Evolutionary conservation across 495 filamentous ascomycete genomes (phyloP), one percentile per base, ranked within the genome.

Genomic region (Letharia lupina): DNA sequence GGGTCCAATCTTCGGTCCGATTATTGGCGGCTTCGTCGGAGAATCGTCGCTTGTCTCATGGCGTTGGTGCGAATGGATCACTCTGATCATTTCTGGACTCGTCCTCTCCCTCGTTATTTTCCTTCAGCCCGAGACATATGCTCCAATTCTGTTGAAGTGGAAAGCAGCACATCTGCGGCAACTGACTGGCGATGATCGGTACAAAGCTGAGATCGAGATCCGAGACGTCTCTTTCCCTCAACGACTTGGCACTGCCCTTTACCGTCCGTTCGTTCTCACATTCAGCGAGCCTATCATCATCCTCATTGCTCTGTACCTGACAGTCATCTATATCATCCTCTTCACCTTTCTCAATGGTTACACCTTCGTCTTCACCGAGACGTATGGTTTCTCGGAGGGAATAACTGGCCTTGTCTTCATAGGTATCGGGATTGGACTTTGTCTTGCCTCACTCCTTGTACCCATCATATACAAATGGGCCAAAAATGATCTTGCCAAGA

Each of bases 271-370:
- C 65, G 39, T 75, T 20, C 70, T 81, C n/a, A 77, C 74, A 5
- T 57, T 74, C 41, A 70, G 70, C 28, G 81, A 84, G 61, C 77
- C 79, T 2, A 82, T 86, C 63, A 79, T 83, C 68, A 75, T 82
- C 31, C 75, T 80, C 0, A 76, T 89, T 31, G 78, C 82, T 0
- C 71, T 85, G 1, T 89, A 89, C 67, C 76, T 89, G 63, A 82
- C 84, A 0, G 74, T 88, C 0, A 74, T 90, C 40, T 90, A 89
- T 68, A 83, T 87, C 57, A 79, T 89, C 23, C 77, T 89, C 0
- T 90, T 89, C 72, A 84, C 84, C 9, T 89, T 89, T 74, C 78
- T 87, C 33, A 80, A 83, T 35, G 87, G 86, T 0, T 91, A 88
- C 70, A 77, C 80, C 4, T 86, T 80, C 72, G 83, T 90, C 70